Evolutionary conservation across 2,329 filamentous ascomycete species (phyloP).

Genomic region (Penicillium sp.): DNA sequence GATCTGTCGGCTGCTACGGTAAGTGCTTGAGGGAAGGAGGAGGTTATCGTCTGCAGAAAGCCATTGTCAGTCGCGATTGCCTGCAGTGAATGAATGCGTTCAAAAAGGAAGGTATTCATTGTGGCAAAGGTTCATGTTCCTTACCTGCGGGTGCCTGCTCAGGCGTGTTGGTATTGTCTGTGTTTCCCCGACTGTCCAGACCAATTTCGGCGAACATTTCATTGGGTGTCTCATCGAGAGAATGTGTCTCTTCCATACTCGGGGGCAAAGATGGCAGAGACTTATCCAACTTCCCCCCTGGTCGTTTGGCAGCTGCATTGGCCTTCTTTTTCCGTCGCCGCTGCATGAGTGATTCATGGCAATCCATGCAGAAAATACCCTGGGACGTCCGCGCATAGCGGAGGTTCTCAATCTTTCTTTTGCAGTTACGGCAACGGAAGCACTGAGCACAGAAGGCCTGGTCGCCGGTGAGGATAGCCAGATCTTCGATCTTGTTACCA

Average conservation of each 20-base stretch:
- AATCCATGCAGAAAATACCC: constrained; percentile 99
- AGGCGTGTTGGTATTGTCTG: constrained; percentile 28
- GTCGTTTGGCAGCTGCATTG: constrained; percentile 53
- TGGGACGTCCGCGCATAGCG: constrained; percentile 97
- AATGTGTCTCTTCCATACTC: constrained; percentile 67
- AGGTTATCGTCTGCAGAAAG: constrained; percentile 56
- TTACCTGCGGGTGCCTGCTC: constrained; percentile 38
- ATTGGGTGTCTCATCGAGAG: constrained; percentile 60
- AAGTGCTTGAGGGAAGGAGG: constrained; percentile 74
- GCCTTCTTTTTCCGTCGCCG: constrained; percentile 82
- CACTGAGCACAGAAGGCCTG: constrained; percentile 97
- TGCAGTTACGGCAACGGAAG: constrained; percentile 97
- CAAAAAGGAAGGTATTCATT: not conserved
- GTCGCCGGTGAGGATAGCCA: constrained; percentile 95
- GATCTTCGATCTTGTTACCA: constrained; percentile 95
- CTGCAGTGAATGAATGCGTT: not conserved
- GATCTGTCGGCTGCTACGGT: constrained; percentile 74
- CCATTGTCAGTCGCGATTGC: constrained; percentile 4
- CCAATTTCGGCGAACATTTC: constrained; percentile 65
- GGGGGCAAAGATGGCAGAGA: constrained; percentile 89
- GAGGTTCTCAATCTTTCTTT: constrained; percentile 97
- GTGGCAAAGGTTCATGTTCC: too few relatives aligned
- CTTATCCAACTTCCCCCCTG: constrained; percentile 75
- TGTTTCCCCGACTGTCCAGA: constrained; percentile 34
- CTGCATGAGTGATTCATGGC: constrained; percentile 95